Conservation (phyloP, 208 protist species). For the Balamuthia mandrillaris region DNA sequence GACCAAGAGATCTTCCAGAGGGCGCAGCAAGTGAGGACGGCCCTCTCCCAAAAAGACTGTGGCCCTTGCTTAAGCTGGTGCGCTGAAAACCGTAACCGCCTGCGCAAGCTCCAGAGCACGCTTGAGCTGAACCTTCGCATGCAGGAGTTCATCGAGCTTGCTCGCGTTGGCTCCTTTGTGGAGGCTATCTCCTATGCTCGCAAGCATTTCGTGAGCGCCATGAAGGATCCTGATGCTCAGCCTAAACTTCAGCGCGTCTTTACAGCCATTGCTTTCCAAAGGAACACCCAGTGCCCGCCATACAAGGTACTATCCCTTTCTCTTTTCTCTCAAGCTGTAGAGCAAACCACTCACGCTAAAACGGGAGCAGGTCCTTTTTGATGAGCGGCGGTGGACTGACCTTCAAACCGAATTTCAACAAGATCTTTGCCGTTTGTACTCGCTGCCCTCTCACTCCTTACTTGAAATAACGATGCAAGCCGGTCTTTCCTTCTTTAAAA, state of each 20-base stretch:
- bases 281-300: no score
- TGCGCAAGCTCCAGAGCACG: conserved; percentile 23
- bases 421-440: background rate
- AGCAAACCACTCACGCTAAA: no score
- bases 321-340: no score
- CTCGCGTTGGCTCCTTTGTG: background rate
- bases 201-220: no score
- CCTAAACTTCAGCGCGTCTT: no score
- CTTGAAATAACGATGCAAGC: background rate
- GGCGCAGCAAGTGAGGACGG: background rate
- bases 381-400: conserved; percentile 13
- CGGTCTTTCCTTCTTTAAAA: conserved; percentile 36
- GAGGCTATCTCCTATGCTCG: conserved; percentile 37
- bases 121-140: conserved; percentile 26
- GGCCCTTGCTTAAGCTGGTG: conserved; percentile 1
- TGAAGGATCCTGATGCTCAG: no score
- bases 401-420: background rate
- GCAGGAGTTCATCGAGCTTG: conserved; percentile 24
- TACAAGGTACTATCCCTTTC: no score
- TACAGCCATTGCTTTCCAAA: no score
- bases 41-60: conserved; percentile 1
- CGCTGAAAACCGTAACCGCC: background rate
- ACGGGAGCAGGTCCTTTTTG: conserved; percentile 17
- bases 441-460: conserved; percentile 11
- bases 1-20: conserved; percentile 23